Evolutionary conservation across 139 green algal genomes (phyloP), one percentile per base, ranked within the genome.

Genomic region (Dunaliella sp.): DNA sequence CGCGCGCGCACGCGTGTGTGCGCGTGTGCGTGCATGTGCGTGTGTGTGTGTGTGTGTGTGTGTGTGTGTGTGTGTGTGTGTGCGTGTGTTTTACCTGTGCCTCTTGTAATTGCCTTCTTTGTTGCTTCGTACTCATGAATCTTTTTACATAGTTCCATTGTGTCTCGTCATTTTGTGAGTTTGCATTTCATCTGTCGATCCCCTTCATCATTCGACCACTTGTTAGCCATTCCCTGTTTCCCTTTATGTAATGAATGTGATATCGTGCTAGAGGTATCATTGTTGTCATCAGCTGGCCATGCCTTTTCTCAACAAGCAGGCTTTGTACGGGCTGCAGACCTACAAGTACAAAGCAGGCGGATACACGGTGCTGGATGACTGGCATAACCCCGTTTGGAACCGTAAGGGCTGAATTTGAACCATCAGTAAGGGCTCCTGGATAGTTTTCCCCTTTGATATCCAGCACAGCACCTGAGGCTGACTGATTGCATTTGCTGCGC

Each of bases 321-420:
- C 58, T 1, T 12, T 85, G n/a, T 32, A 35, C 3, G 58, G 81
- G 0, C 57, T 85, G n/a, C n/a, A 81, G 58, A 37, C 38, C 73
- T 79, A 85, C 58, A 72, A 85, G 28, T 85, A 79, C 58, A 78
- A 78, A 79, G 16, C 81, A 48, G 80, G 36, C 26, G 80, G 80
- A 35, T 77, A 75, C 38, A 84, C 80, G 1, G 37, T 16, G 28
- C 80, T 84, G 80, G 80, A 84, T 31, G 38, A 36, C 1, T 30
- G n/a, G 1, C 80, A 84, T 30, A 36, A 84, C 2, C 26, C 26
- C 1, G 3, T 33, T 26, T 84, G 80, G 80, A 72, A 84, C 31
- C 76, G 80, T 84, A 26, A 75, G 80, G 3, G 3, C 21, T 35
- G 25, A 30, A 25, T 30, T 79, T 31, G 21, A 3, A 31, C 74